Conservation (phyloP, 441 rosid genomes). For the Daphne laureola region DNA sequence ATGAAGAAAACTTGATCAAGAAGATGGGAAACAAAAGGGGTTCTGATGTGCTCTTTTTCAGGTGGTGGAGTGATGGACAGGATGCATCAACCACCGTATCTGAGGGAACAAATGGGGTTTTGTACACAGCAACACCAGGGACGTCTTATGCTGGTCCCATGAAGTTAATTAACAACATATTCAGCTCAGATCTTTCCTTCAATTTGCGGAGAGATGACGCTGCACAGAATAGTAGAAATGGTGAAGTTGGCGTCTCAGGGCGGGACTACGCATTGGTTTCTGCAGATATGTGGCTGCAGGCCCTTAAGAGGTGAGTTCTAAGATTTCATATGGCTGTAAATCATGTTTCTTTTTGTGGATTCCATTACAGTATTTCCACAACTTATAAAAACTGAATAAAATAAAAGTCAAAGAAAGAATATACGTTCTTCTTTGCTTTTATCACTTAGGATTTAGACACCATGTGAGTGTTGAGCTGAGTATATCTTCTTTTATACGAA, state of each 20-base stretch:
- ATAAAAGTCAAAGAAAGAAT: no score
- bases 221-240: constrained; percentile 38
- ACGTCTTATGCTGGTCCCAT: constrained; percentile 75
- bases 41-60: constrained; percentile 21
- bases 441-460: no score
- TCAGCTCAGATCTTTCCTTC: constrained; percentile 74
- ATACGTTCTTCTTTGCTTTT: no score
- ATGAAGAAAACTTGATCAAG: constrained; percentile 6
- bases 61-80: constrained; percentile 95
- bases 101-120: constrained; percentile 53
- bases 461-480: no score
- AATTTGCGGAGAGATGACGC: constrained; percentile 69
- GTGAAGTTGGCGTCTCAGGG: constrained; percentile 79
- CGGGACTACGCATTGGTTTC: constrained; percentile 91
- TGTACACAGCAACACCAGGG: constrained; percentile 61
- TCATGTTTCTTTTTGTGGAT: no score
- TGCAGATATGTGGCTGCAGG: constrained; percentile 94
- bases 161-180: constrained; percentile 90
- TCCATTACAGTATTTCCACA: no score
- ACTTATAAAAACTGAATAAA: no score
- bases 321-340: not conserved
- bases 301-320: constrained; percentile 74
- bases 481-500: no score
- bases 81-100: constrained; percentile 37
- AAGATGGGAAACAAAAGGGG: not conserved